Conservation (phyloP, 1,284 basidiomycete genomes). For the Ceratobasidium sp. region DNA sequence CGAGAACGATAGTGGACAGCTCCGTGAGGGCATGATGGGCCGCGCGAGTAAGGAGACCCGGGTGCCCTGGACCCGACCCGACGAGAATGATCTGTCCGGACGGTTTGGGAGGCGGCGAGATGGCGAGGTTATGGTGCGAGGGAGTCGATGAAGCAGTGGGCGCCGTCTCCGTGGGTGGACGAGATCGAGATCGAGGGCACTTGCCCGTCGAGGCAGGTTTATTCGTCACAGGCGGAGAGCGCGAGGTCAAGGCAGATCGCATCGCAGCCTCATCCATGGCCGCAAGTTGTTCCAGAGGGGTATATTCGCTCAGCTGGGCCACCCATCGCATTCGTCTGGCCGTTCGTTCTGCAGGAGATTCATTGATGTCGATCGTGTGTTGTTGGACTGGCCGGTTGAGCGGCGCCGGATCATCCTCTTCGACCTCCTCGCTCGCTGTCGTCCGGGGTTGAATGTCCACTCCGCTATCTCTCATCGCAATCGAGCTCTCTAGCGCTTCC, state of each 20-base stretch:
- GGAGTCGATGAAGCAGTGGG: constrained; percentile 38
- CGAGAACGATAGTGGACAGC: constrained; percentile 84
- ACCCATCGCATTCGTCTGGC: constrained; percentile 85
- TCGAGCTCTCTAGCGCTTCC: constrained; percentile 51
- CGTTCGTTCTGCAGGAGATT: constrained; percentile 61
- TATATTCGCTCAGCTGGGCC: constrained; percentile 92
- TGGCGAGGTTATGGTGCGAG: constrained; percentile 46
- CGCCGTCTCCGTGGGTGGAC: constrained; percentile 43
- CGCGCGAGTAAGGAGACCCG: constrained; percentile 87
- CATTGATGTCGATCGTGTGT: constrained; percentile 51
- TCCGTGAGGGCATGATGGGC: constrained; percentile 82
- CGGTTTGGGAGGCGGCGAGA: constrained; percentile 26
- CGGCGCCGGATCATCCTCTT: constrained; percentile 64
- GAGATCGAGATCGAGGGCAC: background rate
- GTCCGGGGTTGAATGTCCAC: constrained; percentile 22
- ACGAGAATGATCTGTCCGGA: constrained; percentile 83
- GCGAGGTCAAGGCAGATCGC: constrained; percentile 59
- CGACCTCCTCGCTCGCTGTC: constrained; percentile 43
- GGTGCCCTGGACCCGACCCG: constrained; percentile 94
- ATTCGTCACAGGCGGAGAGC: background rate
- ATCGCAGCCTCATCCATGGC: constrained; percentile 73
- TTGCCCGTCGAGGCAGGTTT: constrained; percentile 5
- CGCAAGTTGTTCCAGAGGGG: constrained; percentile 83
- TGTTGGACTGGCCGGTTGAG: constrained; percentile 84
- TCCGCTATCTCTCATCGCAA: constrained; percentile 31